Base-by-base conservation (phyloP, 2,329 filamentous ascomycete species). In the Leptographium galeiforme region DNA sequence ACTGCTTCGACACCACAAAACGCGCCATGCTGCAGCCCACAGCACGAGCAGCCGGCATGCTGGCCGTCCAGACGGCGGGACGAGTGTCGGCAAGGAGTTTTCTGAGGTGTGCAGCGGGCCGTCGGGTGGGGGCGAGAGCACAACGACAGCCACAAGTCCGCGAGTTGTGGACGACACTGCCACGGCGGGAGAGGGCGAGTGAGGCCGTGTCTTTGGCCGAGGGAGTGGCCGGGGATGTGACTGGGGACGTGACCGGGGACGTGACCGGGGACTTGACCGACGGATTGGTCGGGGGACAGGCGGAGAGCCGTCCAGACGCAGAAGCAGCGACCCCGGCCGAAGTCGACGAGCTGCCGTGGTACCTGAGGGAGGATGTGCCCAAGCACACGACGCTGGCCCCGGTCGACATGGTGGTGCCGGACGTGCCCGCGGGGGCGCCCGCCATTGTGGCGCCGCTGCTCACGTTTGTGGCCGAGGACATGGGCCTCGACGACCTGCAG, bases 401-500 rank as follows among this genome's bases (percentile, higher is more conserved):
- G 56, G 68, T 69, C 43, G 70, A 70, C 18, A 65, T 69, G 4
- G 68, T 67, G 1, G 59, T 79, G 8, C 79, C 77, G 18, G 70
- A 71, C n/a, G 63, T 75, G 1, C 90, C 90, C 0, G 69, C 75
- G 2, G 75, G 83, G 54, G 72, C 89, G 0, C 93, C 93, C 0
- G 70, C 78, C 1, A 74, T 96, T 16, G 73, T 96, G 6, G 68
- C 78, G 32, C 77, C 82, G 3, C 74, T 97, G 52, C 72, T 97
- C 34, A 75, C 89, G 57, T 88, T 89, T 63, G 75, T 89, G 2
- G 89, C 87, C 8, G 79, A 90, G 56, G 87, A 95, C 34, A 81
- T 95, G 60, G 93, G 93, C 39, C 73, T 98, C 43, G 89, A 96
- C 64, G 79, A 89, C 54, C 73, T 98, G 48, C 76, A 76, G 1